phyloP scores from a whole-genome alignment of 768 basidiomycete genomes.

The Leucocoprinus leucothites region DNA sequence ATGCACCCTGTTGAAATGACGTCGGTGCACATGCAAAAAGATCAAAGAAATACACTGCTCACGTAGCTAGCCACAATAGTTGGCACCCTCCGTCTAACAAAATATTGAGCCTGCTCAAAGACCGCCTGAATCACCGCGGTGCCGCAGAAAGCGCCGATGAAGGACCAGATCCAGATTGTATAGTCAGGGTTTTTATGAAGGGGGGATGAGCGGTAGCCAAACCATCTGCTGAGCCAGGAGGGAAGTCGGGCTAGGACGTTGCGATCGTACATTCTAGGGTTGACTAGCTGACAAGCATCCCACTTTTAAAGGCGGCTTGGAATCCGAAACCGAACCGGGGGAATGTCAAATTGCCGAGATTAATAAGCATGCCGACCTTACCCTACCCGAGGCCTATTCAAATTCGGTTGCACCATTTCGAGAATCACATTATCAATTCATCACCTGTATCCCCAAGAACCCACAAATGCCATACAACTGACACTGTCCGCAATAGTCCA shows the following conservation, averaged over 20 bases:
- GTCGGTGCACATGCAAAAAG: background rate
- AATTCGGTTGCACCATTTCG: no score
- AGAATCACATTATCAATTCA: no score
- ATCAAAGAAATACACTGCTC: conserved; percentile 16
- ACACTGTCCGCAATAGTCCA: no score
- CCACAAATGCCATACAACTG: no score
- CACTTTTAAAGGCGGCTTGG: background rate
- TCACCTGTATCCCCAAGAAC: no score
- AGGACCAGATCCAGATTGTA: conserved; percentile 49
- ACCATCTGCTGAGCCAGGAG: conserved; percentile 36
- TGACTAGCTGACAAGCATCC: background rate
- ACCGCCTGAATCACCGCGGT: conserved; percentile 47
- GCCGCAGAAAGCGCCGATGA: conserved; percentile 48
- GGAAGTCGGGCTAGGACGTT: conserved; percentile 33
- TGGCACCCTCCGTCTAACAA: conserved; percentile 42
- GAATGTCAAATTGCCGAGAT: no score
- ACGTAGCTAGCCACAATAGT: conserved; percentile 48
- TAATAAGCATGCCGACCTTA: no score
- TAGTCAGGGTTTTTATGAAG: conserved; percentile 28
- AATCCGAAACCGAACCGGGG: no score
- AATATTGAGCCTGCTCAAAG: conserved; percentile 46
- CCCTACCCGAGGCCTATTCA: no score
- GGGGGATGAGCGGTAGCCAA: conserved; percentile 39
- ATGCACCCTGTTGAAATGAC: conserved; percentile 40
- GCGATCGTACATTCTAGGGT: background rate